Evolutionary conservation across 2,329 filamentous ascomycete genomes (phyloP), one percentile per base, ranked within the genome.

Genomic region (Microascus cirrosus): DNA sequence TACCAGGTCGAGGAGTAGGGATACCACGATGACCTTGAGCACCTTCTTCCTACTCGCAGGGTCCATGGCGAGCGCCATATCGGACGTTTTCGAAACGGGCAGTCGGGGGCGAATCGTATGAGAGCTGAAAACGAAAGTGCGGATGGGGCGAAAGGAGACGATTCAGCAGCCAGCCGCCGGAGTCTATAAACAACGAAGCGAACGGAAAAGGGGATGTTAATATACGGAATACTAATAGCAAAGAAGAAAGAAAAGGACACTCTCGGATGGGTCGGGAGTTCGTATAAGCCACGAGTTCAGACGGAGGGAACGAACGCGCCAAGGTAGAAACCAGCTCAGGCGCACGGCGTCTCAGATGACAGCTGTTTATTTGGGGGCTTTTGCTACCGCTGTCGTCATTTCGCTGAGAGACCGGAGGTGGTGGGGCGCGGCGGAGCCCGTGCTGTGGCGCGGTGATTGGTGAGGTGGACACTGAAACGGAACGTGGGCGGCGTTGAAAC

Each of bases 1-100:
- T 81, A 96, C 93, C 73, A 97, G 73, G 71, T 97, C 93, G 13
- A 97, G 79, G 18, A 97, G 79, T 48, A 97, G 78, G 57, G 93
- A 96, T 61, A 94, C 79, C 71, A 96, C 92, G 62, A 97, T 83
- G 65, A 97, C 90, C 66, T 81, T 86, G 61, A 97, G 78, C 62
- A 96, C 91, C 74, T 80, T 86, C 74, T 90, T 95, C 61, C 92
- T 84, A 70, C 77, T 77, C 59, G 73, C 70, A 54, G 79, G 71
- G 63, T 82, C 78, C 35, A 83, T 73, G 3, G 66, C 60, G 13
- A 65, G 59, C 51, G 75, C 71, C 75, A 78, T 78, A 59, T 59
- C 59, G 18, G 24, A 45, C 15, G 22, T 32, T 32, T 32, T 32
- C 28, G 28, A 32, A 32, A 32, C 28, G 28, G 28, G 28, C 28